Evolutionary conservation across 345 rosid species (phyloP), one percentile per base, ranked within the genome.

Genomic region (Ailanthus altissimus): DNA sequence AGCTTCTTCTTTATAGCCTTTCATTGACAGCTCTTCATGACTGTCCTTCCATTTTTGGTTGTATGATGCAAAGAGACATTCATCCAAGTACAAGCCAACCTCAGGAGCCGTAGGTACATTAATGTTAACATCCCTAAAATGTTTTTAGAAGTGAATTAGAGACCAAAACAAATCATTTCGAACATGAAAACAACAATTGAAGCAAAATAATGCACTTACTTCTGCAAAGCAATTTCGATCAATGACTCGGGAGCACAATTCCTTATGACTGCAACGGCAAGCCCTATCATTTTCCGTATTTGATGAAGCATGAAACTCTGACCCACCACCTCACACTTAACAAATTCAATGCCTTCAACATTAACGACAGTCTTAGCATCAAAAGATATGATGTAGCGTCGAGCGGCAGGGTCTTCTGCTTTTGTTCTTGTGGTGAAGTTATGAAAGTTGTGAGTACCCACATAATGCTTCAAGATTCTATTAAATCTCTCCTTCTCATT

Each of bases 251-350:
- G 81, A 38, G 99, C 90, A 53, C 86, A 92, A 77, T 91, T 87
- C 84, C 99, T 91, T 93, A 91, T 89, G 71, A 93, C 75, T 13
- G 97, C 94, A 78, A 96, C 97, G 2, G 94, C 93, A 72, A 92
- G 93, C 66, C 99, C 98, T 0, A 96, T 89, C 99, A 93, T 89
- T 78, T 96, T 96, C 53, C 98, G 75, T 46, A 93, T 93, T 80
- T 96, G 99, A 84, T 96, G 99, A 90, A 96, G 98, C 99, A 96
- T 96, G 83, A 96, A 93, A 85, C 99, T 93, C 88, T 96, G 99
- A 40, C 98, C 99, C 26, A 92, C 89, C 69, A 96, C 95, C 84
- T 93, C 99, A 84, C 98, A 96, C 87, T 90, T 91, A 12, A 96
- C 91, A 83, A 93, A 93, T 45, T 92, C 93, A 36, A 92, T 87